A percentile compares a stretch with the other conserved stretches of the same genome.
phyloP scores from a whole-genome alignment of 306 rosid genomes.

The Gleditsia sinensis region DNA sequence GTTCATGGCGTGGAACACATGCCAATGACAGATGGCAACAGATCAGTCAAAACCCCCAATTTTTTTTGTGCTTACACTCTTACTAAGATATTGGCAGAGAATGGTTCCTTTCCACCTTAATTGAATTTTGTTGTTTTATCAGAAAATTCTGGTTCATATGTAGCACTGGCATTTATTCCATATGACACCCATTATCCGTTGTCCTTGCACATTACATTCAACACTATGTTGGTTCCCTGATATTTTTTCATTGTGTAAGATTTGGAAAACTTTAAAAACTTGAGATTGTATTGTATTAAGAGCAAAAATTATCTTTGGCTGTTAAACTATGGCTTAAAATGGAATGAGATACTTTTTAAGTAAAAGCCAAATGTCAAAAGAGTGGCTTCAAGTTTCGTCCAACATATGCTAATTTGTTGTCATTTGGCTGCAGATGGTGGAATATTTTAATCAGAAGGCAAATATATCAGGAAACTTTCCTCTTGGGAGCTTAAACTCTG shows the following conservation, averaged over 20 bases:
- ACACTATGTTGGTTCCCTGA: background rate
- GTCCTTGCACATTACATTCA: background rate
- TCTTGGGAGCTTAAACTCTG: conserved; percentile 81
- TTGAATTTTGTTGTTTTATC: conserved; percentile 6
- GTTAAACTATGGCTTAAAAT: background rate
- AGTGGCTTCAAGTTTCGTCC: background rate
- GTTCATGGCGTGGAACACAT: background rate
- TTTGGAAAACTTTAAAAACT: conserved; percentile 2
- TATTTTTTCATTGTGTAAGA: background rate
- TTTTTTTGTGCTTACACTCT: too few relatives aligned
- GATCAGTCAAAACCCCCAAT: background rate
- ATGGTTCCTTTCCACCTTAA: conserved; percentile 1
- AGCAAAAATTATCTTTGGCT: conserved; percentile 1
- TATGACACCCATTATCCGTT: background rate
- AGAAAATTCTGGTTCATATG: background rate
- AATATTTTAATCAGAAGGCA: conserved; percentile 72
- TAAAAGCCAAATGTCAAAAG: background rate
- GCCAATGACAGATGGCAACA: conserved; percentile 3
- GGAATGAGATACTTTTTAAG: background rate
- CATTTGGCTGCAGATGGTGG: conserved; percentile 78
- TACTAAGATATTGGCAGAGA: too few relatives aligned
- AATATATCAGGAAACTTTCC: conserved; percentile 63
- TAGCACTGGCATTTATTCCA: background rate
- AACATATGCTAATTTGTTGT: conserved; percentile 33
- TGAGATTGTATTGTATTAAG: background rate